A percentile compares a stretch with the other conserved stretches of the same genome.
Conservation (phyloP, 108 stramenopile genomes). For the Stephanodiscus triporus region DNA sequence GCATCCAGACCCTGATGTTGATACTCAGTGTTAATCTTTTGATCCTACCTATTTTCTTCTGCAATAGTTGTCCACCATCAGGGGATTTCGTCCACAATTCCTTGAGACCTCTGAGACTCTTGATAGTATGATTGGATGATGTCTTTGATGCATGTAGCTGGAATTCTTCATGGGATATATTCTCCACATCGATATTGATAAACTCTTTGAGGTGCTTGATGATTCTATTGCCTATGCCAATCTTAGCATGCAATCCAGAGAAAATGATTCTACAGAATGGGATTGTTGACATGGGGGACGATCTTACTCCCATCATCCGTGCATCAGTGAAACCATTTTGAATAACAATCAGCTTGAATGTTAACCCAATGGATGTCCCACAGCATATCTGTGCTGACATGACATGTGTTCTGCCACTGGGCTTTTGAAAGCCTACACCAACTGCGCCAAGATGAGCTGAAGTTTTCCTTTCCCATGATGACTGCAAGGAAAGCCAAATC, state of each 20-base stretch:
- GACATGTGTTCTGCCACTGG: not conserved
- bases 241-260: not conserved
- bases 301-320: not conserved
- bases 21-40: not conserved
- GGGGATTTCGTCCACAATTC: not conserved
- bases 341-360: not conserved
- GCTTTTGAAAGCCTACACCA: not conserved
- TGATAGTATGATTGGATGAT: not conserved
- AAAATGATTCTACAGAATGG: not conserved
- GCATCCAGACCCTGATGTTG: not conserved
- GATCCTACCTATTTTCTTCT: not conserved
- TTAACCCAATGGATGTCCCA: not conserved
- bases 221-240: conserved; percentile 1
- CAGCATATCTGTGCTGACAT: not conserved
- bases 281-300: not conserved
- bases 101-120: not conserved
- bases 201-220: not conserved
- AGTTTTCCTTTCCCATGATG: not conserved
- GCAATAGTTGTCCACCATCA: not conserved
- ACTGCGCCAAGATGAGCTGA: not conserved
- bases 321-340: not conserved
- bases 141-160: not conserved
- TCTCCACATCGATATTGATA: not conserved
- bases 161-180: not conserved
- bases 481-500: conserved; percentile 1